Evolutionary conservation across 116 monocot species (phyloP).

Genomic region (Zostera marina): DNA sequence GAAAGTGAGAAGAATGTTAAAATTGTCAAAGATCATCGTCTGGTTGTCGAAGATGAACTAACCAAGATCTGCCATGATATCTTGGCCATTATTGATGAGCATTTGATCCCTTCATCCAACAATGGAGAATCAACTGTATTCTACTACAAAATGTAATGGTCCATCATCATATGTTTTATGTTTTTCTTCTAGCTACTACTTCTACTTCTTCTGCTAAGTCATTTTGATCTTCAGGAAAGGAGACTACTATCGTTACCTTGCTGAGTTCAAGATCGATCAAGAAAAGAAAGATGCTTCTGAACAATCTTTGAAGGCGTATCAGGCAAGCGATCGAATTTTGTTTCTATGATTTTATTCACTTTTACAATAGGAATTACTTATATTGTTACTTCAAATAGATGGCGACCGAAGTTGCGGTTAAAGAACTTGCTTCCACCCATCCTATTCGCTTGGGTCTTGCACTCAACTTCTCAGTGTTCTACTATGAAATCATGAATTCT

Average conservation of each 20-base stretch:
- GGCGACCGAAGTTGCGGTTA: constrained; percentile 12
- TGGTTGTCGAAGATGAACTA: constrained; percentile 19
- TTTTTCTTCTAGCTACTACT: too few relatives aligned
- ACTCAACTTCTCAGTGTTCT: constrained; percentile 31
- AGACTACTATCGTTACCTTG: constrained; percentile 19
- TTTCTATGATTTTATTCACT: not conserved
- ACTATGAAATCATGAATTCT: constrained; percentile 36
- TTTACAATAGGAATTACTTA: not conserved
- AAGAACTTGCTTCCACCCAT: constrained; percentile 20
- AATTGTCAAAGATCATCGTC: constrained; percentile 13
- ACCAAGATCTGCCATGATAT: constrained; percentile 17
- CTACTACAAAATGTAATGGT: constrained; percentile 24
- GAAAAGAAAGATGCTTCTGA: constrained; percentile 32
- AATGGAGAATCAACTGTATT: constrained; percentile 20
- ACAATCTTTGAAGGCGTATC: constrained; percentile 13
- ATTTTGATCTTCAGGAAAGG: constrained; percentile 8
- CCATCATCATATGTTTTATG: too few relatives aligned
- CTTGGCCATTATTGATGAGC: constrained; percentile 13
- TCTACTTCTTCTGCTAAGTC: too few relatives aligned
- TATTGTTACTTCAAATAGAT: not conserved
- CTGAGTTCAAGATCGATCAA: constrained; percentile 22
- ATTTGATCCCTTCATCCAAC: constrained; percentile 16
- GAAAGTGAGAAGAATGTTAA: constrained; percentile 13
- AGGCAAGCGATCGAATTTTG: not conserved
- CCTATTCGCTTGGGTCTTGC: constrained; percentile 32